phyloP scores from a whole-genome alignment of 495 filamentous ascomycete species.

The Articulospora tetracladia region DNA sequence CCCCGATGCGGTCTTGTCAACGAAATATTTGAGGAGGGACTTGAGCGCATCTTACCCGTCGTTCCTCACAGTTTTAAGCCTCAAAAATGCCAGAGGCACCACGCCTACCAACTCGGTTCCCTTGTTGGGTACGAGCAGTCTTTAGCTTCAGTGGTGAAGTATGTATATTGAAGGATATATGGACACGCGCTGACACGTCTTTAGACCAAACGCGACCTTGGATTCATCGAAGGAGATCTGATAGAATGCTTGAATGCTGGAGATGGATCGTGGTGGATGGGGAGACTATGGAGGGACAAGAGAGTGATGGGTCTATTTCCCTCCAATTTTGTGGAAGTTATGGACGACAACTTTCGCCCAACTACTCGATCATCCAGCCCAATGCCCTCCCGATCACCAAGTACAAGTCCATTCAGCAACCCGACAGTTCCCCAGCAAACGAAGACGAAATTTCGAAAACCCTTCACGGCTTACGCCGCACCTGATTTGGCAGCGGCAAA shows the following conservation, averaged over 20 bases:
- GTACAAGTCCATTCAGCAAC: conserved; percentile 44
- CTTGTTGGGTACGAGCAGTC: conserved; percentile 91
- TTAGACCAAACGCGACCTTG: conserved; percentile 84
- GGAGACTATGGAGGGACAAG: conserved; percentile 78
- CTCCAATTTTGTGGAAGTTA: conserved; percentile 92
- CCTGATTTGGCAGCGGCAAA: conserved; percentile 50
- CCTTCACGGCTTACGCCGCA: conserved; percentile 63
- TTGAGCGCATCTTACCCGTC: background rate
- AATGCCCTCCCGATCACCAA: conserved; percentile 49
- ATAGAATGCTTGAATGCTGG: conserved; percentile 98
- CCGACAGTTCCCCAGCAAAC: conserved; percentile 34
- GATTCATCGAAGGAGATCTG: conserved; percentile 94
- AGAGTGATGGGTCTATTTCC: conserved; percentile 89
- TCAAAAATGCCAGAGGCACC: conserved; percentile 69
- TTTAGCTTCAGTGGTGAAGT: conserved; percentile 98
- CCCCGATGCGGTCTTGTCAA: conserved; percentile 4
- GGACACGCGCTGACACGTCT: background rate
- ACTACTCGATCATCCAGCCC: conserved; percentile 75
- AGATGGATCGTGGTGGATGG: conserved; percentile 98
- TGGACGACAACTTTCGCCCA: conserved; percentile 79
- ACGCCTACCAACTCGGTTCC: conserved; percentile 75
- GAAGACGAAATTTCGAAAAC: conserved; percentile 66
- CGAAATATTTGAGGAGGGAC: background rate
- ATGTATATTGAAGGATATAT: conserved; percentile 22
- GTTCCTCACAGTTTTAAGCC: background rate